A percentile compares a stretch with the other conserved stretches of the same genome.
phyloP scores from a whole-genome alignment of 345 rosid species.

The Rhodamnia rubescens region DNA sequence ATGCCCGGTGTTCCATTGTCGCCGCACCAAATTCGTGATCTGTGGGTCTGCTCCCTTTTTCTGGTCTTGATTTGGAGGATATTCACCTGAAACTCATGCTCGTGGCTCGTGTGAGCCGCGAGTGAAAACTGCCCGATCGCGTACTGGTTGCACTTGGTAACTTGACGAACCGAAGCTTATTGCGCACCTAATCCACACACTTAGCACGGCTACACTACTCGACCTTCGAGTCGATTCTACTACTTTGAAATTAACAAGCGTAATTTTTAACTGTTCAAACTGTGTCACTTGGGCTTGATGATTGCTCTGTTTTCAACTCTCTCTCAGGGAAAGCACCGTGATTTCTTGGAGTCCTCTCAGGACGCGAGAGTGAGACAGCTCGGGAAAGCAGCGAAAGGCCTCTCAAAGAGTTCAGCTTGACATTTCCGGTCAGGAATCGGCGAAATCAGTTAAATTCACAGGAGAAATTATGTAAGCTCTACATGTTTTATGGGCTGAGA shows the following conservation, averaged over 20 bases:
- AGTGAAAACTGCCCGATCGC: background rate
- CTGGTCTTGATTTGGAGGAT: background rate
- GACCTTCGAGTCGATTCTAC: background rate
- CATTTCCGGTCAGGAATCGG: background rate
- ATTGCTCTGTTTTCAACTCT: background rate
- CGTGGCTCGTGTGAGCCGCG: background rate
- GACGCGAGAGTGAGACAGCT: background rate
- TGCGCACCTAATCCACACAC: background rate
- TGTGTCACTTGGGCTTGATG: background rate
- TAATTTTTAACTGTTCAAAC: background rate
- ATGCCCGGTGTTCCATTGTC: background rate
- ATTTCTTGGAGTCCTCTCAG: background rate
- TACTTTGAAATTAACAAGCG: background rate
- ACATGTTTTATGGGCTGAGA: background rate
- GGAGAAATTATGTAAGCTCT: background rate
- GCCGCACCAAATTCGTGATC: background rate
- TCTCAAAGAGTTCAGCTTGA: background rate
- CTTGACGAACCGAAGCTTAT: background rate
- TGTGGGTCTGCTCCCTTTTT: background rate
- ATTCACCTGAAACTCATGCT: background rate
- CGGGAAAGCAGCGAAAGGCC: background rate
- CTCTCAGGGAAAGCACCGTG: background rate
- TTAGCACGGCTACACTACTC: background rate
- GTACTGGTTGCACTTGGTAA: background rate
- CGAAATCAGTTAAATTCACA: background rate